Base-by-base conservation (phyloP, 2,329 filamentous ascomycete genomes). In the Thelonectria rubi region DNA sequence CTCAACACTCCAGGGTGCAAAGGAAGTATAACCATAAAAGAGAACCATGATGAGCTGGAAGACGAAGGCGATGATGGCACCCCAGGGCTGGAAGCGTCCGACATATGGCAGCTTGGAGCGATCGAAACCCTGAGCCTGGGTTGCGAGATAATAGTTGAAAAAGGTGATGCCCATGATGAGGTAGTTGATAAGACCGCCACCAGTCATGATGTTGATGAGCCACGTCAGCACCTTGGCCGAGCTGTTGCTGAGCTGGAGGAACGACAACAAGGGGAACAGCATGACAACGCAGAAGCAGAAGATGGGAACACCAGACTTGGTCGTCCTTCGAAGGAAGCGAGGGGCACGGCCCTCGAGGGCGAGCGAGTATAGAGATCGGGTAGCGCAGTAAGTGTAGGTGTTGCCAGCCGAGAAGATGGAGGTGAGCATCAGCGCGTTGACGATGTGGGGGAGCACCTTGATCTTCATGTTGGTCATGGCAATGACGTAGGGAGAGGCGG, bases 401-500 rank as follows among this genome's bases (percentile, higher is more conserved):
- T 84, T 84, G 14, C 82, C 82, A 26, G 79, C 80, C 11, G 80
- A 81, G 68, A 79, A 79, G 65, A 79, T 79, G 58, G 77, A 78
- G 7, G 77, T 80, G 57, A 79, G 63, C 73, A 80, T 75, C 54
- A 80, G 73, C 15, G 85, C 86, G 67, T 88, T 89, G 66, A 86
- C 80, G 17, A 88, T 78, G 54, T 86, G 79, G 8, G 86, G 85
- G 30, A 88, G 80, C 11, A 82, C 83, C 0, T 72, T 68, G 55
- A 88, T 80, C 10, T 79, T 76, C 63, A 88, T 66, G 66, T 85
- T 85, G 52, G 79, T 74, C 83, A 88, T 87, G 50, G 86, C 86
- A 69, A 89, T 87, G 57, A 88, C 86, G 67, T 88, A 88, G 2
- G 86, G 86, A 26, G 86, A 88, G 0, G 85, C 84, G 11, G 83